Evolutionary conservation across 2,329 filamentous ascomycete species (phyloP), one percentile per base, ranked within the genome.

Genomic region (Cladophialophora yegresii): DNA sequence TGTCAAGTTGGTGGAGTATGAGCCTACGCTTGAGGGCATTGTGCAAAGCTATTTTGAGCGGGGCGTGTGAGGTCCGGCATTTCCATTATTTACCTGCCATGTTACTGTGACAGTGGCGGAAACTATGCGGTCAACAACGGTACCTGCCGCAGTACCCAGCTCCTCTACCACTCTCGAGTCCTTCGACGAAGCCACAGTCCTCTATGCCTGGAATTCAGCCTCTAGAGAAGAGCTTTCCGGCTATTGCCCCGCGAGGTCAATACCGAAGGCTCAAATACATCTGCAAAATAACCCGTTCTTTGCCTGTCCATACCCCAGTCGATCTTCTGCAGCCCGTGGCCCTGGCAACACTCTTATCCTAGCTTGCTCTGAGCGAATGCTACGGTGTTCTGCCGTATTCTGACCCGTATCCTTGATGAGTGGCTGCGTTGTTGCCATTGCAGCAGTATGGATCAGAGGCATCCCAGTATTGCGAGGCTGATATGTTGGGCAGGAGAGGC

Each of bases 1-100:
- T 75, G 90, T 96, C 32, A 83, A 82, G 13, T 78, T 96, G 77
- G 90, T 88, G 79, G 92, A 97, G 79, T 97, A 97, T 77, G 91
- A 96, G 71, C 84, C 92, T 0, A 90, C 86, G 5, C 80, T 88
- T 6, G 85, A 90, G 76, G 93, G 93, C 5, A 87, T 98, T 81
- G 88, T 96, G 67, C 83, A 91, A 81, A 95, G 91, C 77, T 96
- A 86, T 82, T 89, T 83, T 2, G 90, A 92, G 71, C 76, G 80
- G 45, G 73, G 78, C 47, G 76, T 81, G 22, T 81, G 57, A 66
- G 28, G 16, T 16, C 12, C 10, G 22, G 16, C 7, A 20, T 30
- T 28, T 20, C 13, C 47, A 51, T 23, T 23, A 5, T 51, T 26
- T 20, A 20, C n/a, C 47, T 51, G 9, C 13, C 8, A 51, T 6